Base-by-base conservation (phyloP, 805 yeast genomes). In the Saccharomycopsis sp. region DNA sequence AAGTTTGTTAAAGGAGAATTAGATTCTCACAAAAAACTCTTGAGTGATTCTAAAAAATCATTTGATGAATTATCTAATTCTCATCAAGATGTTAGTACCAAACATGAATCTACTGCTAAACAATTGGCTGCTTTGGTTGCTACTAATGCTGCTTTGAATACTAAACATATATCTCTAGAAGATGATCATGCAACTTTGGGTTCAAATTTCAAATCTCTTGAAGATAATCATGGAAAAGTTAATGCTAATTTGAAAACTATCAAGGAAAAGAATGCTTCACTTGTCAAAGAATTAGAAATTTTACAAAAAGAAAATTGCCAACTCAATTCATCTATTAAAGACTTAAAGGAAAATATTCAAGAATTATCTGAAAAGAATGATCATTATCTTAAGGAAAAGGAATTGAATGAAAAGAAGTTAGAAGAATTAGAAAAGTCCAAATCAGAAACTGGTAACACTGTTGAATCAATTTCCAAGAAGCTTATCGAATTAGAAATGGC, bases 371-470 rank as follows among this genome's bases (percentile, higher is more conserved):
- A 29, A 3, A 19, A 23, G 17, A 31, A 30, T 20, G 34, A 5
- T 4, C 39, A 15, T 21, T 18, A 31, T 27, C 15, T 27, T 4
- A 38, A 42, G 28, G 45, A 42, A 23, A 39, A 42, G 25, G 45
- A 42, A 23, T 34, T 42, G 20, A 37, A 32, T 23, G 26, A 27
- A 19, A n/a, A 42, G 18, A 37, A 37, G 15, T n/a, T 42, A 12
- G 25, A 21, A 20, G 42, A 35, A 46, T 51, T 30, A 49, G 52
- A 27, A 52, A 52, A 39, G n/a, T 38, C 40, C 2, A 30, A 40
- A n/a, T 30, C 39, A 19, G 40, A 40, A 28, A 41, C 48, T n/a
- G 48, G 41, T 17, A 34, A 43, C 23, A 37, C 49, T 12, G 34
- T 44, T 27, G 47, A 37, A 37, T 29, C 33, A 18, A 13, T 23